Conservation (phyloP, 768 basidiomycete genomes). For the Agrocybe praecox region DNA sequence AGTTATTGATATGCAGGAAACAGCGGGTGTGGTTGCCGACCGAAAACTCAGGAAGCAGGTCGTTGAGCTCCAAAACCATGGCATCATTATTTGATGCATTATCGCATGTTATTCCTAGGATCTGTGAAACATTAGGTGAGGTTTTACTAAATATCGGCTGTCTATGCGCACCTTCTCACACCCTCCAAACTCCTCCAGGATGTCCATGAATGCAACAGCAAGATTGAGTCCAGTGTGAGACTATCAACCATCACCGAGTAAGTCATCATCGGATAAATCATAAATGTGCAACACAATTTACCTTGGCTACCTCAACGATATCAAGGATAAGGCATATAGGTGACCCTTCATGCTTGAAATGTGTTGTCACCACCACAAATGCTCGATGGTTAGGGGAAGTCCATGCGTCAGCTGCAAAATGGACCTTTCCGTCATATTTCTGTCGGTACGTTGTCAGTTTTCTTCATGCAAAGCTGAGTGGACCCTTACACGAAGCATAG, state of each 20-base stretch:
- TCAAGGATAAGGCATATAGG: slow-evolving; percentile 32
- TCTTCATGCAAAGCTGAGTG: no score
- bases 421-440: no score
- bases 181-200: slow-evolving; percentile 37
- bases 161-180: slow-evolving; percentile 28
- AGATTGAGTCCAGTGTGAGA: slow-evolving; percentile 37
- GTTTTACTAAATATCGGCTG: no score
- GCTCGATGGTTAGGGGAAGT: no score
- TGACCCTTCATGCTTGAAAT: neutral
- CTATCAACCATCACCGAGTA: no score
- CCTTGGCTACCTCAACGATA: slow-evolving; percentile 34
- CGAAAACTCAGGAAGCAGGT: slow-evolving; percentile 19
- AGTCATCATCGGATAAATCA: no score
- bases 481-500: no score
- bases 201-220: slow-evolving; percentile 30
- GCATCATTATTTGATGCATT: slow-evolving; percentile 37
- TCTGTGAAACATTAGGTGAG: slow-evolving; percentile 14
- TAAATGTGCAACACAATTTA: no score
- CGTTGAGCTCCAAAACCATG: slow-evolving; percentile 30
- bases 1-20: slow-evolving; percentile 40
- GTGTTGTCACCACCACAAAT: no score
- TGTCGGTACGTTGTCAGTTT: no score
- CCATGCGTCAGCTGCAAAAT: no score
- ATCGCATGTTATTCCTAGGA: slow-evolving; percentile 35
- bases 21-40: slow-evolving; percentile 28